phyloP scores from a whole-genome alignment of 1,139 yeast genomes.

The Saccharomyces pastorianus region DNA sequence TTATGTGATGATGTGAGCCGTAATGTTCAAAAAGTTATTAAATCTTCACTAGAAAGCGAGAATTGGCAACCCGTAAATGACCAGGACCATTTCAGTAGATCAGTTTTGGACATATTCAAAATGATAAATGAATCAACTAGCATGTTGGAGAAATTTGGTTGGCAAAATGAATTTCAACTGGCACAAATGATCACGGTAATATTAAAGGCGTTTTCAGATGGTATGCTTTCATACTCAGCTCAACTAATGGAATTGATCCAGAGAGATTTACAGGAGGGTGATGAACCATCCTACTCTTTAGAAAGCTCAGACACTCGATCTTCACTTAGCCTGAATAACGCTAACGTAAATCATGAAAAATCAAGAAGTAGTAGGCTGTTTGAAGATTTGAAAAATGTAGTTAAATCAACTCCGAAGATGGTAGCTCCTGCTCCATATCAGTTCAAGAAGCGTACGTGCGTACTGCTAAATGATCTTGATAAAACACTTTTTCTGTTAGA shows the following conservation, averaged over 20 bases:
- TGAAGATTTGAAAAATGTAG: constrained; percentile 41
- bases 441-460: constrained; percentile 59
- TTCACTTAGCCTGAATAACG: neutral
- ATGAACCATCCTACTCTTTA: neutral
- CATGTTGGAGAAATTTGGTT: constrained; percentile 47
- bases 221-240: constrained; percentile 47
- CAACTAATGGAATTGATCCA: constrained; percentile 41
- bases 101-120: constrained; percentile 61
- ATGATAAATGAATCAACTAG: constrained; percentile 51
- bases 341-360: neutral
- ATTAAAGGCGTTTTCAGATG: constrained; percentile 55
- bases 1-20: constrained; percentile 51
- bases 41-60: constrained; percentile 50
- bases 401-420: constrained; percentile 32
- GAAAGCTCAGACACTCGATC: neutral
- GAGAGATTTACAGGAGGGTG: constrained; percentile 37
- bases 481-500: constrained; percentile 52
- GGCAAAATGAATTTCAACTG: constrained; percentile 56
- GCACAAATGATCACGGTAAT: constrained; percentile 53
- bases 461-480: constrained; percentile 65
- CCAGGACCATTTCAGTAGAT: constrained; percentile 39
- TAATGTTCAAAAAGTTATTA: constrained; percentile 43
- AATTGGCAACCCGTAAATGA: constrained; percentile 47
- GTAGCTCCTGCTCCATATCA: constrained; percentile 50
- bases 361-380: constrained; percentile 36